phyloP scores from a whole-genome alignment of 108 stramenopile genomes.

The Nannochloropsis salina region DNA sequence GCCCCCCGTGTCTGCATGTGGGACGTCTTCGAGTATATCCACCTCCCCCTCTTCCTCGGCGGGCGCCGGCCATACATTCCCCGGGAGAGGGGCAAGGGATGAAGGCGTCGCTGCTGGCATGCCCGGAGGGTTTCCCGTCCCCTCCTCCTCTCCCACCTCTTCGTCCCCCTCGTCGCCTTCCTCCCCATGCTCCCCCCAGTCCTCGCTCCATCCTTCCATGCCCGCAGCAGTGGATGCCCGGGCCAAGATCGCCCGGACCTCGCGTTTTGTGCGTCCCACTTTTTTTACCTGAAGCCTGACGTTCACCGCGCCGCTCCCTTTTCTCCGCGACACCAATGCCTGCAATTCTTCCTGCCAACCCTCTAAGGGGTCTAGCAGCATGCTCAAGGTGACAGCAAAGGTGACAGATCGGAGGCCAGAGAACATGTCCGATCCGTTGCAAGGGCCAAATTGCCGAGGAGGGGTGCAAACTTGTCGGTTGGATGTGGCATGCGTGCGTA shows the following conservation, averaged over 20 bases:
- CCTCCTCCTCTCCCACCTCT: neutral
- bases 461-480: neutral
- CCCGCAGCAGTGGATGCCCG: neutral
- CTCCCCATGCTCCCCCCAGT: neutral
- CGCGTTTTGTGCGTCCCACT: neutral
- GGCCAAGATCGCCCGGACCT: neutral
- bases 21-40: neutral
- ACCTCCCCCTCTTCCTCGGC: neutral
- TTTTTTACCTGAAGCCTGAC: neutral
- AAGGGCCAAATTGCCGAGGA: conserved; percentile 5
- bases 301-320: neutral
- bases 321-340: neutral
- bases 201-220: neutral
- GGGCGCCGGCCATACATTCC: neutral
- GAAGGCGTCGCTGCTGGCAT: neutral
- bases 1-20: neutral
- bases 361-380: conserved; percentile 12
- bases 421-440: neutral
- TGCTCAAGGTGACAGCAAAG: neutral
- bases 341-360: neutral
- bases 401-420: neutral
- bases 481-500: neutral
- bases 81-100: neutral
- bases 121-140: neutral
- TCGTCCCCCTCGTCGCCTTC: neutral